Evolutionary conservation across 495 filamentous ascomycete species (phyloP).

Genomic region (Clavariopsis aquatica): DNA sequence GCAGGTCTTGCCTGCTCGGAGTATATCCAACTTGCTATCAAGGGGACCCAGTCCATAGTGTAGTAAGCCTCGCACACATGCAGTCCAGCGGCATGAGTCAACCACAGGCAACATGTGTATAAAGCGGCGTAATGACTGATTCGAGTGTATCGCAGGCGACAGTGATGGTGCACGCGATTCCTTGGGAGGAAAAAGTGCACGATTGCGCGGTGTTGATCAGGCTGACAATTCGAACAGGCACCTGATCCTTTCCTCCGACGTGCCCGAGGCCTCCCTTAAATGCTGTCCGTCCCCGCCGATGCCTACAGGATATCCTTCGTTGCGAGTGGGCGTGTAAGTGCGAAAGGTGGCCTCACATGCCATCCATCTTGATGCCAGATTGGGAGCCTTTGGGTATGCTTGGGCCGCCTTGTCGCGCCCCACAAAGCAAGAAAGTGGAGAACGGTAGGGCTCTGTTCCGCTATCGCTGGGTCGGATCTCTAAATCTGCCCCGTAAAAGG

Average conservation of each 20-base stretch:
- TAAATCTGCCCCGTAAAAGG: conserved; percentile 23
- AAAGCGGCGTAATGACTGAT: neutral
- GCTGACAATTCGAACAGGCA: conserved; percentile 18
- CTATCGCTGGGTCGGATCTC: neutral
- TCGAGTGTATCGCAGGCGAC: conserved; percentile 16
- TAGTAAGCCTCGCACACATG: conserved; percentile 15
- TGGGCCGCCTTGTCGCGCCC: neutral
- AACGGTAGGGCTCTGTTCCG: neutral
- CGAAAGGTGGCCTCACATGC: too few species aligned
- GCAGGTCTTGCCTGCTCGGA: too few species aligned
- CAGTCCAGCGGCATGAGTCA: neutral
- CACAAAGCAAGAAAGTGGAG: neutral
- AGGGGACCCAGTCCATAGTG: neutral
- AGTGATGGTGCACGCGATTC: neutral
- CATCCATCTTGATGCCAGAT: neutral
- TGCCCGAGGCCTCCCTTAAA: neutral
- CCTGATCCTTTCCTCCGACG: neutral
- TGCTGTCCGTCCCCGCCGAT: neutral
- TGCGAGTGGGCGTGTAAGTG: too few species aligned
- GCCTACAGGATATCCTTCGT: neutral
- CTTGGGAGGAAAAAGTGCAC: neutral
- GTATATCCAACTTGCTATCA: too few species aligned
- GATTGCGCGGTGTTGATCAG: conserved; percentile 2
- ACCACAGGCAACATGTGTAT: neutral
- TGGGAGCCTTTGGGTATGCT: neutral